Evolutionary conservation across 2,329 filamentous ascomycete species (phyloP).

Genomic region (Rosellinia necatrix): DNA sequence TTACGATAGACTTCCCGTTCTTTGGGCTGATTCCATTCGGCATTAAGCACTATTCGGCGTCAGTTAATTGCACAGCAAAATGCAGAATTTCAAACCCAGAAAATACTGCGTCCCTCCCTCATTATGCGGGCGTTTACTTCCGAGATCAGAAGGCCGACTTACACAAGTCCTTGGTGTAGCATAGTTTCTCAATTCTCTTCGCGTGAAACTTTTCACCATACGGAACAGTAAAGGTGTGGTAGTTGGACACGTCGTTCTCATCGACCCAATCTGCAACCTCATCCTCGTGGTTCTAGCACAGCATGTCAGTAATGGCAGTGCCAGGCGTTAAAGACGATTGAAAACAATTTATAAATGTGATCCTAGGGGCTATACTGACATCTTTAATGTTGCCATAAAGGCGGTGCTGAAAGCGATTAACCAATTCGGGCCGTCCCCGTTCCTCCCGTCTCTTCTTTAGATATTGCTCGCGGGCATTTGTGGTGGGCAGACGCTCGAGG

Average conservation of each 20-base stretch:
- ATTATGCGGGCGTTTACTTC: too few species aligned
- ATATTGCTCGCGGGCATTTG: conserved; percentile 70
- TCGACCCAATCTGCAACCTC: conserved; percentile 85
- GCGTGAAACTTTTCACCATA: conserved; percentile 67
- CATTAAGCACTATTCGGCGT: conserved; percentile 65
- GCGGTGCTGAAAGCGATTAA: conserved; percentile 49
- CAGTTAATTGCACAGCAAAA: background rate
- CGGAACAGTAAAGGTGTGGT: conserved; percentile 76
- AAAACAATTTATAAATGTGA: background rate
- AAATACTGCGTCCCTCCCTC: too few species aligned
- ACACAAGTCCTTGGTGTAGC: conserved; percentile 77
- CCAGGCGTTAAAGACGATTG: background rate
- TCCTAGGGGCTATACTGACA: conserved; percentile 7
- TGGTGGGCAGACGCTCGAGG: conserved; percentile 75
- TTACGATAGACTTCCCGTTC: conserved; percentile 69
- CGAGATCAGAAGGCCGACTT: conserved; percentile 34
- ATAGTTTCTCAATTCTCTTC: conserved; percentile 77
- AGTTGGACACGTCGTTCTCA: conserved; percentile 76
- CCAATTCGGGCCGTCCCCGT: conserved; percentile 66
- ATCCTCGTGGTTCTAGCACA: conserved; percentile 63
- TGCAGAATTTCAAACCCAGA: too few species aligned
- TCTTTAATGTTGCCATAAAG: conserved; percentile 76
- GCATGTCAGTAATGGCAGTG: background rate
- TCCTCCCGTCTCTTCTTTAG: conserved; percentile 71
- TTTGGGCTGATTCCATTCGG: conserved; percentile 81